Conservation (phyloP, 345 rosid genomes). For the Hibiscus trionum region DNA sequence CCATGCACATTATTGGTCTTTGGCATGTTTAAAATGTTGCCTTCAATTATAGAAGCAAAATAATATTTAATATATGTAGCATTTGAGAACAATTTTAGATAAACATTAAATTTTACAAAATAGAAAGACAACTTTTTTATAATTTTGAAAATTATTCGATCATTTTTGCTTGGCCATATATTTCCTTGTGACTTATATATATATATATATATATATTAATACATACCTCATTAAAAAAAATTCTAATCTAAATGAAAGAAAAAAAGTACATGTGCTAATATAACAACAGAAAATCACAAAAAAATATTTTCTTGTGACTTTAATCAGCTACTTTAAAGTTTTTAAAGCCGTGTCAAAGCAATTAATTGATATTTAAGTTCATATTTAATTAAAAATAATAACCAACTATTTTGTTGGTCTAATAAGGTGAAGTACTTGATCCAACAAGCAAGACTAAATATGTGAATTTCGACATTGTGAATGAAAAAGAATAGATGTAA, state of each 20-base stretch:
- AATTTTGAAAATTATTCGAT: neutral
- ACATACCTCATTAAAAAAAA: too few species aligned
- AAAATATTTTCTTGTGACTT: neutral
- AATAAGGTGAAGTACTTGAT: too few species aligned
- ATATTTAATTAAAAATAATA: neutral
- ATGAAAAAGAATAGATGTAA: too few species aligned
- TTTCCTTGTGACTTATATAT: neutral
- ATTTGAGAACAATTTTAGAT: neutral
- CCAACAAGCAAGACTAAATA: too few species aligned
- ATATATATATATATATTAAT: too few species aligned
- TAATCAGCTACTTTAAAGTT: neutral
- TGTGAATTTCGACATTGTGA: too few species aligned
- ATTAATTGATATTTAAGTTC: neutral
- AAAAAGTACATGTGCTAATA: too few species aligned
- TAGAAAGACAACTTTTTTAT: too few species aligned
- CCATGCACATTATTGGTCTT: neutral
- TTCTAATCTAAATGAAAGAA: too few species aligned
- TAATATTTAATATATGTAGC: neutral
- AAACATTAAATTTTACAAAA: neutral
- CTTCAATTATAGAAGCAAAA: neutral
- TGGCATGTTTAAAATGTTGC: neutral
- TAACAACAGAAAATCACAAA: too few species aligned
- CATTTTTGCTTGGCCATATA: neutral
- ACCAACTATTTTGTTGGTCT: neutral
- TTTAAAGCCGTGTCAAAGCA: neutral